Evolutionary conservation across 345 rosid species (phyloP).

Genomic region (Excoecaria cochinchinensis): DNA sequence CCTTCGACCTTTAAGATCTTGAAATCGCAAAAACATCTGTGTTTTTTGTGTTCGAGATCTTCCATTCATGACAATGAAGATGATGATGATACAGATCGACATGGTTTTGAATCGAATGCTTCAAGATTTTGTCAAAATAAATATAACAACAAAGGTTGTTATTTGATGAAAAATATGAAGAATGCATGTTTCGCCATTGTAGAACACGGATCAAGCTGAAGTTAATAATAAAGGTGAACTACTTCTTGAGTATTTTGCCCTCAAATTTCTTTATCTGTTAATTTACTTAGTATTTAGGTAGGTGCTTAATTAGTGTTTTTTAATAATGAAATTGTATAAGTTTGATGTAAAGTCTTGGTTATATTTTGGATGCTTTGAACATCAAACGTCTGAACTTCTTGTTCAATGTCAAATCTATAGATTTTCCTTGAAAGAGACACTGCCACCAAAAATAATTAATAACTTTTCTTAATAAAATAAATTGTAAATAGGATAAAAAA

Average conservation of each 20-base stretch:
- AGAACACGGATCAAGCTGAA: slow-evolving; percentile 28
- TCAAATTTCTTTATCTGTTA: neutral
- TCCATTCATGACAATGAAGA: slow-evolving; percentile 9
- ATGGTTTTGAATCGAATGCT: slow-evolving; percentile 15
- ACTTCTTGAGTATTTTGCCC: neutral
- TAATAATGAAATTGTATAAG: neutral
- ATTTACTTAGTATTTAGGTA: neutral
- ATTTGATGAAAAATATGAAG: slow-evolving; percentile 48
- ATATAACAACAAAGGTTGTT: neutral
- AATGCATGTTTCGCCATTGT: slow-evolving; percentile 41
- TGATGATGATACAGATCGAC: slow-evolving; percentile 1
- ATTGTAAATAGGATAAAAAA: too few species aligned
- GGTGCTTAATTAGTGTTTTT: neutral
- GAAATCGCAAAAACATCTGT: neutral
- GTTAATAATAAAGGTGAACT: neutral
- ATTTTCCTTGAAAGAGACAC: neutral
- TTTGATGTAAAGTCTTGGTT: neutral
- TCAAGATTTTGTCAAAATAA: too few species aligned
- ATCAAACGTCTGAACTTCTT: neutral
- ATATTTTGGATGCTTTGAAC: neutral
- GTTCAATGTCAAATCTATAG: neutral
- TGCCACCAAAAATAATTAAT: neutral
- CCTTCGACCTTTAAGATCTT: slow-evolving; percentile 6
- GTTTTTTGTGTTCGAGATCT: slow-evolving; percentile 34
- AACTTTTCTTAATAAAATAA: too few species aligned